Conservation (phyloP, 441 rosid genomes). For the Jatropha podagrica region DNA sequence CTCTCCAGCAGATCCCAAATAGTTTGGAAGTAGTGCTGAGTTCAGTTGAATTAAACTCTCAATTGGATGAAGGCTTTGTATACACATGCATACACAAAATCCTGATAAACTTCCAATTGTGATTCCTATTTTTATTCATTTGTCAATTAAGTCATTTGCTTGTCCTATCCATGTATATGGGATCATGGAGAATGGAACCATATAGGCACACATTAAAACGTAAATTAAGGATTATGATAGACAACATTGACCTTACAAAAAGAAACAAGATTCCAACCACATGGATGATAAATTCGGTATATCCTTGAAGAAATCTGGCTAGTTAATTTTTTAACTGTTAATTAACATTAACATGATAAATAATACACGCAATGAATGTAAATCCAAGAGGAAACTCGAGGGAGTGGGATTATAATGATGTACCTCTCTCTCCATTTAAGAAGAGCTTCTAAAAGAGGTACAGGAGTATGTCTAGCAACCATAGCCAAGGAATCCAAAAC, state of each 20-base stretch:
- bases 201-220: background rate
- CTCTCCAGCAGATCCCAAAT: background rate
- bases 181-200: background rate
- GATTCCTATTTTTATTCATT: background rate
- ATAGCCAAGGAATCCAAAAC: slow-evolving; percentile 97
- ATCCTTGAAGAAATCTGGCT: background rate
- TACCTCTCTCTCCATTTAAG: slow-evolving; percentile 93
- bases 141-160: background rate
- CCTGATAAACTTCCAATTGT: background rate
- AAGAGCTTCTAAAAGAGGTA: slow-evolving; percentile 95
- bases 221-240: background rate
- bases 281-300: background rate
- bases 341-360: background rate
- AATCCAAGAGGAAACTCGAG: background rate
- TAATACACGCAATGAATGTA: background rate
- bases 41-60: background rate
- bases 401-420: background rate
- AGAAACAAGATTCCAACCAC: background rate
- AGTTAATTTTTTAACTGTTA: background rate
- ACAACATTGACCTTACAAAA: background rate
- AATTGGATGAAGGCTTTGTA: background rate
- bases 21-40: background rate
- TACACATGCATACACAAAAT: background rate
- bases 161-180: background rate
- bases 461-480: slow-evolving; percentile 98